These are phyloP conservation scores for Ogataea angusta DNA, from an alignment of 805 yeast species.

Conservation along the genomic window DNA sequence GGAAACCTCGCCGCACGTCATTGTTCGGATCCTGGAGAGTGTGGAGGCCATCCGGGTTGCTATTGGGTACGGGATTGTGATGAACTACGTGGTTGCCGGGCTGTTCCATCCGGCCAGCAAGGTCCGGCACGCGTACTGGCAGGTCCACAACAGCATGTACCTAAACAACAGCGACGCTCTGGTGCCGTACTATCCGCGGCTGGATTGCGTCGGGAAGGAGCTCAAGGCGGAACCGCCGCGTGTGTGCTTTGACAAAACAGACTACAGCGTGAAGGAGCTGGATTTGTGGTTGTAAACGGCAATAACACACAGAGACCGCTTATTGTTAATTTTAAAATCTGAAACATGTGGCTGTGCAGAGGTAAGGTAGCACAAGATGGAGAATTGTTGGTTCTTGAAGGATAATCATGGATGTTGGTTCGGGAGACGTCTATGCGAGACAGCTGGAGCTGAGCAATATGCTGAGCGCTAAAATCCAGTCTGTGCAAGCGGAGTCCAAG, in stretches of 20 bases:
- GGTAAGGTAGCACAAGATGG: slow-evolving; percentile 6
- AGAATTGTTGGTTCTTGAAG: slow-evolving; percentile 2
- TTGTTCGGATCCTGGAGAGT: slow-evolving; percentile 74
- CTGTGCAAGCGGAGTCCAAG: slow-evolving; percentile 27
- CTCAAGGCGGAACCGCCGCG: slow-evolving; percentile 14
- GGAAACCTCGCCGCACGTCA: slow-evolving; percentile 96
- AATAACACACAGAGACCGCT: background rate
- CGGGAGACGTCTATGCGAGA: slow-evolving; percentile 16
- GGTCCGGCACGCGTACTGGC: slow-evolving; percentile 86
- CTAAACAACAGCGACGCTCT: slow-evolving; percentile 69
- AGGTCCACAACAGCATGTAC: slow-evolving; percentile 70
- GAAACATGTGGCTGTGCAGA: slow-evolving; percentile 23
- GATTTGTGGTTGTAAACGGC: slow-evolving; percentile 28
- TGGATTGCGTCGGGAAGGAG: slow-evolving; percentile 35
- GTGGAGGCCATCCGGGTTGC: slow-evolving; percentile 68
- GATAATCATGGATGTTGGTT: slow-evolving; percentile 9
- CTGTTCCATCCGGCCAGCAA: slow-evolving; percentile 89
- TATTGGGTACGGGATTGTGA: slow-evolving; percentile 70
- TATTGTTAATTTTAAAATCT: slow-evolving; percentile 10
- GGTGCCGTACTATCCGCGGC: slow-evolving; percentile 76
- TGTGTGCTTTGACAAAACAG: slow-evolving; percentile 14
- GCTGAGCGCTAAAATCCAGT: slow-evolving; percentile 21
- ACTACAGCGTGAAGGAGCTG: slow-evolving; percentile 29
- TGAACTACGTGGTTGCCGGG: slow-evolving; percentile 83
- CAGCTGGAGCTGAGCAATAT: slow-evolving; percentile 25